Evolutionary conservation across 2,329 filamentous ascomycete species (phyloP).

Genomic region (Monilinia aucupariae): DNA sequence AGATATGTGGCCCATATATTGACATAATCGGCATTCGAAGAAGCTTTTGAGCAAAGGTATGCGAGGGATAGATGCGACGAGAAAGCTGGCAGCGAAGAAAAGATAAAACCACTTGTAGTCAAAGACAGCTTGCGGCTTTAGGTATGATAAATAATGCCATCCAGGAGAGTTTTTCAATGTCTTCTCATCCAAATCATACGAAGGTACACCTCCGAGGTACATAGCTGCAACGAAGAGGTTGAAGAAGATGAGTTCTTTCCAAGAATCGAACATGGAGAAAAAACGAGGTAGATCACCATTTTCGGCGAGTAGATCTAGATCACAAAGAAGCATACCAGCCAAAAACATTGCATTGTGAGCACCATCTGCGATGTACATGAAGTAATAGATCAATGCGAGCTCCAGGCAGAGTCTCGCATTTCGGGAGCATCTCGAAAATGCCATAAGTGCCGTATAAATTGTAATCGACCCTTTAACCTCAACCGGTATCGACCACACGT

Average conservation of each 20-base stretch:
- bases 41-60: conserved; percentile 53
- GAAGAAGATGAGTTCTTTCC: conserved; percentile 49
- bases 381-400: conserved; percentile 53
- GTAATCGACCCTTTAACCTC: conserved; percentile 61
- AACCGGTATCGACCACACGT: conserved; percentile 54
- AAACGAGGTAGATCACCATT: conserved; percentile 47
- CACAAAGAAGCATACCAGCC: conserved; percentile 55
- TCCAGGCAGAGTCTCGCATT: conserved; percentile 52
- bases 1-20: conserved; percentile 58
- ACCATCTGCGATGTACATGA: conserved; percentile 62
- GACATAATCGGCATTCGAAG: conserved; percentile 54
- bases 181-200: conserved; percentile 44
- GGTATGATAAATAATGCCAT: conserved; percentile 38
- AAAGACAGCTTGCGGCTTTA: conserved; percentile 61
- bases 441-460: conserved; percentile 49
- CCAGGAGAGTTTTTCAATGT: conserved; percentile 50
- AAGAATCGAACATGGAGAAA: conserved; percentile 42
- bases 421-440: conserved; percentile 50
- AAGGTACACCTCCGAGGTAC: conserved; percentile 57
- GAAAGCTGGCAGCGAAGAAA: conserved; percentile 53
- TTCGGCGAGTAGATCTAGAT: conserved; percentile 52
- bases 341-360: conserved; percentile 57
- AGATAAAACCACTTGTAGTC: conserved; percentile 66
- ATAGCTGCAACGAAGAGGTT: conserved; percentile 47
- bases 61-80: conserved; percentile 52